Percentiles rank a stretch among this genome's conserved stretches.
Conservation (phyloP, 2,329 filamentous ascomycete genomes). For the Fusarium sp. region DNA sequence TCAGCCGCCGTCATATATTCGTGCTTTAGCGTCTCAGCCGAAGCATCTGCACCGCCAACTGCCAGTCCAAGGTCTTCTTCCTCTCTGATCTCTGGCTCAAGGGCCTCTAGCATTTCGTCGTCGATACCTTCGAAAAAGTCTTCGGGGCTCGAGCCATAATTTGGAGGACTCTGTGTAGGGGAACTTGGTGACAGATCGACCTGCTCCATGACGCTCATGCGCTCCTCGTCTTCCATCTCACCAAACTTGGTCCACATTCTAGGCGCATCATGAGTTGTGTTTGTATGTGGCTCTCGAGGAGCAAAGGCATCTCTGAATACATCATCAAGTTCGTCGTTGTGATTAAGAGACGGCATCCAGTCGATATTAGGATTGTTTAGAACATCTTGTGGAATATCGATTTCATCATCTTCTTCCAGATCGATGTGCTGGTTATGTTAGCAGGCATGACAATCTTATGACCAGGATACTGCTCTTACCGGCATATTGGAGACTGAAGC, state of each 20-base stretch:
- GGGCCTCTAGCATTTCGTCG: constrained; percentile 11
- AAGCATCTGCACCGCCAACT: constrained; percentile 2
- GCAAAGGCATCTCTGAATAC: constrained; percentile 24
- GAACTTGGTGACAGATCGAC: constrained; percentile 23
- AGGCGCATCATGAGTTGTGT: constrained; percentile 9
- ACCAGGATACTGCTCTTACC: constrained; percentile 17
- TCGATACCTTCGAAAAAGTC: constrained; percentile 20
- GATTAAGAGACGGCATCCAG: constrained; percentile 6
- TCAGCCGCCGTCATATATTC: not conserved
- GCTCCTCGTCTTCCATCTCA: constrained; percentile 22
- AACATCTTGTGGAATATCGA: constrained; percentile 16
- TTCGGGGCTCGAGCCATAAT: constrained; percentile 8
- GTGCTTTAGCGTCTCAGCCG: constrained; percentile 12
- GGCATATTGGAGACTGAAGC: constrained; percentile 21
- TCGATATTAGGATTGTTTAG: constrained; percentile 10
- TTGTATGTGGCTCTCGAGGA: constrained; percentile 6
- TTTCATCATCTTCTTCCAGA: constrained; percentile 18
- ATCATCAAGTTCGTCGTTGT: constrained; percentile 17
- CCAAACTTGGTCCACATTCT: constrained; percentile 41
- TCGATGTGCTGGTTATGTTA: constrained; percentile 23
- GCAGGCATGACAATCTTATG: not conserved
- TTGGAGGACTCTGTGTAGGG: constrained; percentile 7
- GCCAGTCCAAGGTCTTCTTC: not conserved
- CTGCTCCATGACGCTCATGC: constrained; percentile 17
- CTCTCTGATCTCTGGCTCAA: constrained; percentile 10